Evolutionary conservation across 23 red algal species (phyloP).

Genomic region (Pyropia haitanensis): DNA sequence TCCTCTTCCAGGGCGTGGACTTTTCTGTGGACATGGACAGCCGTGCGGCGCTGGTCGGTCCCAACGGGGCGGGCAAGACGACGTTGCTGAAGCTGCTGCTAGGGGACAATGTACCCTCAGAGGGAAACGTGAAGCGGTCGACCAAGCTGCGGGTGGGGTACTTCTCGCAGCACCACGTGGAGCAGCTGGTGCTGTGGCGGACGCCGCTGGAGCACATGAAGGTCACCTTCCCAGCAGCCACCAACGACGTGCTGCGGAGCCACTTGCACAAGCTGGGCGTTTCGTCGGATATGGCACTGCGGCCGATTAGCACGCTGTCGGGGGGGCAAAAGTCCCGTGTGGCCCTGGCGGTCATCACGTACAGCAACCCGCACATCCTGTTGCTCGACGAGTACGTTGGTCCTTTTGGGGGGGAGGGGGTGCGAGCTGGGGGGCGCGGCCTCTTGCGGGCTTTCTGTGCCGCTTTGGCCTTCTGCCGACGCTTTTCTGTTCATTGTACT

Average conservation of each 20-base stretch:
- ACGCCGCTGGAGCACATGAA: slow-evolving; percentile 90
- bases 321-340: slow-evolving; percentile 89
- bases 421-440: too few relatives aligned
- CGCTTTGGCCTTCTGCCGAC: background rate
- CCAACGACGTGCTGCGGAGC: slow-evolving; percentile 40
- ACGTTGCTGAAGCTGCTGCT: slow-evolving; percentile 85
- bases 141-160: slow-evolving; percentile 85
- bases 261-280: slow-evolving; percentile 79
- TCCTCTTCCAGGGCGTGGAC: slow-evolving; percentile 58
- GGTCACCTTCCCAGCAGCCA: slow-evolving; percentile 64
- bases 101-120: slow-evolving; percentile 65
- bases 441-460: slow-evolving; percentile 1
- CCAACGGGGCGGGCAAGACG: slow-evolving; percentile 82
- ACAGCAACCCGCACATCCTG: slow-evolving; percentile 60
- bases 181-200: slow-evolving; percentile 77
- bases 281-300: slow-evolving; percentile 54
- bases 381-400: slow-evolving; percentile 65
- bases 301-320: slow-evolving; percentile 83
- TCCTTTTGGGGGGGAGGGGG: slow-evolving; percentile 2
- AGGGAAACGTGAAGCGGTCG: slow-evolving; percentile 60
- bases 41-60: slow-evolving; percentile 70
- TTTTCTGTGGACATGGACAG: slow-evolving; percentile 86
- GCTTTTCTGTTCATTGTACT: too few relatives aligned
- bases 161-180: slow-evolving; percentile 97
- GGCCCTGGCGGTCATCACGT: slow-evolving; percentile 80